These are phyloP conservation scores for Cryptococcus floricola DNA, from an alignment of 1,284 basidiomycete genomes.

Conservation along the genomic window DNA sequence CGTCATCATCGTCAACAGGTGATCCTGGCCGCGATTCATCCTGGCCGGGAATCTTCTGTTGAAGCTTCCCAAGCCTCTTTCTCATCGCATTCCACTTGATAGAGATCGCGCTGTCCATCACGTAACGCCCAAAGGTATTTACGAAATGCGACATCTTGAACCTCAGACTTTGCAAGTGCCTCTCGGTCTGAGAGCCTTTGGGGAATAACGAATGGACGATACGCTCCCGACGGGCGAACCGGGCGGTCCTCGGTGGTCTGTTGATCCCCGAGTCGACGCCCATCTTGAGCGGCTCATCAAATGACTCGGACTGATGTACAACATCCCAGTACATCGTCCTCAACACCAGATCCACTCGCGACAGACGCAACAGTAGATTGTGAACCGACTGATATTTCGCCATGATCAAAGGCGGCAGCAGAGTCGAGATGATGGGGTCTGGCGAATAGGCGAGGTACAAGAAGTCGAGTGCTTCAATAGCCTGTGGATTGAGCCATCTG, in stretches of 20 bases:
- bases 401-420: constrained; percentile 65
- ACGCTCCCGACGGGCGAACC: constrained; percentile 32
- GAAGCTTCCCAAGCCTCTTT: constrained; percentile 39
- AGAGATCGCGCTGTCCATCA: constrained; percentile 71
- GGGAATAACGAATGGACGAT: constrained; percentile 56
- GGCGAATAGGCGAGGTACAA: constrained; percentile 80
- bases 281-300: constrained; percentile 14
- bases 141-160: constrained; percentile 70
- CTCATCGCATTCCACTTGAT: constrained; percentile 70
- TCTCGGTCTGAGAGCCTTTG: constrained; percentile 56
- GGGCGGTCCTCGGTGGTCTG: constrained; percentile 2
- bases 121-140: constrained; percentile 60
- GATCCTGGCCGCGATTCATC: constrained; percentile 19
- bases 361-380: constrained; percentile 68
- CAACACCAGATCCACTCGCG: constrained; percentile 70
- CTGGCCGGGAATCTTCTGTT: constrained; percentile 9
- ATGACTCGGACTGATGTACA: constrained; percentile 19
- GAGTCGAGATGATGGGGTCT: constrained; percentile 62
- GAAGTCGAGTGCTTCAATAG: constrained; percentile 67
- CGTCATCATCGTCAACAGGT: constrained; percentile 6
- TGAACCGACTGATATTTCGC: constrained; percentile 82
- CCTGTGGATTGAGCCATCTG: constrained; percentile 68
- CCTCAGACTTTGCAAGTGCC: constrained; percentile 62
- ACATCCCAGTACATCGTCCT: constrained; percentile 59
- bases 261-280: constrained; percentile 24